Conservation (phyloP, 345 rosid species). For the Salix dunnii region DNA sequence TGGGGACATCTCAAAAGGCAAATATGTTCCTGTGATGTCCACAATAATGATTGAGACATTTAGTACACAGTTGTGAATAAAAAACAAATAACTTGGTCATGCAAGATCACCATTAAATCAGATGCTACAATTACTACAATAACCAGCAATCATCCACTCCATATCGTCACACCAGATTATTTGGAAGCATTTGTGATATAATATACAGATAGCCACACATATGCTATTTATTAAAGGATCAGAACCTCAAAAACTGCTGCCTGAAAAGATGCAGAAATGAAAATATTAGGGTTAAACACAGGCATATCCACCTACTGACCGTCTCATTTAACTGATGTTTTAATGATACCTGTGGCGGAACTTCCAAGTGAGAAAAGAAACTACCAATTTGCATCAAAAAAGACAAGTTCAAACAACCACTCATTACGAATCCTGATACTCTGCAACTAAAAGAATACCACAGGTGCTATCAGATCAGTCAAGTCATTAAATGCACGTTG, state of each 20-base stretch:
- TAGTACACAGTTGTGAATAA: background rate
- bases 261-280: background rate
- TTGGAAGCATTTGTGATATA: background rate
- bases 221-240: background rate
- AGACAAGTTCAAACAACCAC: too few species aligned
- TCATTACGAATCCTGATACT: background rate
- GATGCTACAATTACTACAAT: background rate
- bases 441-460: background rate
- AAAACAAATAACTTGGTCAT: background rate
- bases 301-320: background rate
- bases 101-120: background rate
- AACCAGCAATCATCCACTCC: background rate
- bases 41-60: constrained; percentile 11
- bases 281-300: background rate
- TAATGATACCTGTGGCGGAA: background rate
- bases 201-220: background rate
- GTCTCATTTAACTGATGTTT: background rate
- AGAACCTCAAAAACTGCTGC: background rate
- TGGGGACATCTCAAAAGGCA: constrained; percentile 55
- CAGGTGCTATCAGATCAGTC: background rate
- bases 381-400: background rate
- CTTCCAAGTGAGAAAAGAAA: background rate
- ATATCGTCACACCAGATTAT: background rate
- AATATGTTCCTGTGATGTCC: constrained; percentile 25
- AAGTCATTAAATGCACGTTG: background rate